Conservation (phyloP, 192 early-diverging fungal genomes). For the Entrophospora sp. region DNA sequence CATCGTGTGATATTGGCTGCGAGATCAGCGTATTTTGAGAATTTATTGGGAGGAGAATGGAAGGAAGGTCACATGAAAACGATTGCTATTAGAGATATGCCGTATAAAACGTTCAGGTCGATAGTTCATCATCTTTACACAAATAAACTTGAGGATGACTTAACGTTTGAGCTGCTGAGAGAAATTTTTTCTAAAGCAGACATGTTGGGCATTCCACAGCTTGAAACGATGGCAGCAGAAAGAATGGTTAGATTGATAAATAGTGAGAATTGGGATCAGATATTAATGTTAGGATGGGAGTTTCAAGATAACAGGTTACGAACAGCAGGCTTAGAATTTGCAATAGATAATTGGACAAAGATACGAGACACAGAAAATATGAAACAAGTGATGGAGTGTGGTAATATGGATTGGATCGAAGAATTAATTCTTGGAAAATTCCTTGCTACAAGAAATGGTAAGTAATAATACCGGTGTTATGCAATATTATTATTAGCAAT, state of each 20-base stretch:
- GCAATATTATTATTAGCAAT: too few relatives aligned
- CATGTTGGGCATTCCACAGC: not conserved
- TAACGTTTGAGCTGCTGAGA: not conserved
- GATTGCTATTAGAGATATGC: not conserved
- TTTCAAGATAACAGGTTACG: not conserved
- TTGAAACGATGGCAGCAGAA: not conserved
- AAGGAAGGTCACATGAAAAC: slow-evolving; percentile 1
- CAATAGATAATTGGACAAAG: not conserved
- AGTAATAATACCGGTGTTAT: too few relatives aligned
- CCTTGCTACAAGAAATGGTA: not conserved
- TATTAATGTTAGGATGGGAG: slow-evolving; percentile 11
- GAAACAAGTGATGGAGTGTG: not conserved
- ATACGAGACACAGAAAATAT: not conserved
- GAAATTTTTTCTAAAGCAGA: slow-evolving; percentile 11
- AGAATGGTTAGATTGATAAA: not conserved
- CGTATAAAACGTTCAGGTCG: not conserved
- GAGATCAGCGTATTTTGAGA: not conserved
- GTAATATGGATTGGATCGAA: not conserved
- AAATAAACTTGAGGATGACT: not conserved
- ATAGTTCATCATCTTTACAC: slow-evolving; percentile 10
- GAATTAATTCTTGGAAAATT: not conserved
- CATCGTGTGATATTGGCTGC: slow-evolving; percentile 7
- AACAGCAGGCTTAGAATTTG: not conserved
- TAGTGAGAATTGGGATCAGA: slow-evolving; percentile 12
- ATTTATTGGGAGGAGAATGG: slow-evolving; percentile 2